A percentile compares a stretch with the other conserved stretches of the same genome.
These are phyloP conservation scores for Echria macrotheca DNA, from an alignment of 495 filamentous ascomycete genomes.

Conservation along the genomic window DNA sequence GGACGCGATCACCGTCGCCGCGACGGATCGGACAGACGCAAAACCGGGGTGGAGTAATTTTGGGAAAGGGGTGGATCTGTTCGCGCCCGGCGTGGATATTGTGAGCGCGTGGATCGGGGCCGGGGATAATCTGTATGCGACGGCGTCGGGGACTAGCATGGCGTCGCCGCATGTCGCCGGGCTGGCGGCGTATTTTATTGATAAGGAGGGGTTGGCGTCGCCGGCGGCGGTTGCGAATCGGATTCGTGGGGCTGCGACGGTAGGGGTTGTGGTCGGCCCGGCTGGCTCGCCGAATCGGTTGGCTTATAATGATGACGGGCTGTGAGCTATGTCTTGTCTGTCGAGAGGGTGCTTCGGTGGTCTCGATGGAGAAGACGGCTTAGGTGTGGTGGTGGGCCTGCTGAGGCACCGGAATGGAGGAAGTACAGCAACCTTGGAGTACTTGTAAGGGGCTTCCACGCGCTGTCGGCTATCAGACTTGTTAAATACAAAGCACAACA, in stretches of 20 bases:
- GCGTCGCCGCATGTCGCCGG: constrained; percentile 48
- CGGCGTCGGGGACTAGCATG: constrained; percentile 47
- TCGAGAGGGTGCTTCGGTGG: too few species aligned
- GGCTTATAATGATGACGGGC: constrained; percentile 20
- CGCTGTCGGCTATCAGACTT: too few species aligned
- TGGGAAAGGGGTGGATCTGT: constrained; percentile 53
- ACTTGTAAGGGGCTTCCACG: too few species aligned
- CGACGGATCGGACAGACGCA: constrained; percentile 39
- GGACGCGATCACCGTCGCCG: constrained; percentile 53
- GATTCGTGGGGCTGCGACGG: constrained; percentile 1
- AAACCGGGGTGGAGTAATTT: constrained; percentile 56
- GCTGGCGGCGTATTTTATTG: constrained; percentile 43
- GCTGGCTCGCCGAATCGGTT: neutral
- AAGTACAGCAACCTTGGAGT: too few species aligned
- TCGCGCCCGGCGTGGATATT: constrained; percentile 49
- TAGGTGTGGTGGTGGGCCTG: too few species aligned
- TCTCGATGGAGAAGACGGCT: too few species aligned
- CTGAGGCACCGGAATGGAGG: too few species aligned
- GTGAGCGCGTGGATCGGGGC: constrained; percentile 23
- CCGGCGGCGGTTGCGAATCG: constrained; percentile 4
- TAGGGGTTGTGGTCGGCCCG: neutral
- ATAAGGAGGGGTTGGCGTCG: constrained; percentile 11
- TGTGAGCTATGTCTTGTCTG: too few species aligned
- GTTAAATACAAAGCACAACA: too few species aligned
- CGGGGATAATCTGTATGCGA: constrained; percentile 29